Evolutionary conservation across 1,139 yeast species (phyloP), one percentile per base, ranked within the genome.

Genomic region (Blastobotrys proliferans): DNA sequence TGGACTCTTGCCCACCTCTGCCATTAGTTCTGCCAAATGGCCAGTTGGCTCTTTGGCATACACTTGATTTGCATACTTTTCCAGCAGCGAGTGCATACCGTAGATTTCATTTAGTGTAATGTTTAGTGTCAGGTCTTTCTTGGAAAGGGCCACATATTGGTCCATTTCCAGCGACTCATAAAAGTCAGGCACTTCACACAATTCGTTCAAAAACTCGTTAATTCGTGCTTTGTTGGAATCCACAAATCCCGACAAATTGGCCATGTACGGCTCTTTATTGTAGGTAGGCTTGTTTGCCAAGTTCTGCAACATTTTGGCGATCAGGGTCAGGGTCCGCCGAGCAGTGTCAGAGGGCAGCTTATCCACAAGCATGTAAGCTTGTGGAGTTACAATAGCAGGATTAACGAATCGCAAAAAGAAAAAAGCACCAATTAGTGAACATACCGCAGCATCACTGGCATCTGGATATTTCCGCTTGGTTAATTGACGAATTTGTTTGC

Each of bases 341-440:
- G 81, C 79, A 26, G 69, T 73, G 33, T 60, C 66, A 1, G 54
- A 44, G 5, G 70, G 71, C 17, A 55, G 51, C 38, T 56, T 56
- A 44, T 67, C 69, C 14, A 68, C 65, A 21, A 68, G 54, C 64
- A 63, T 63, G 51, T 83, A 77, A 3, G 87, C 74, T 51, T 86
- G 95, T 0, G 97, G 97, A 35, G 92, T 82, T 11, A 90, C 90
- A 49, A 92, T 80, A 0, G 95, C 95, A 6, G 98, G 97, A 58
- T 95, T 88, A 49, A 87, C 75, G 53, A 85, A 83, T 48, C 97
- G 72, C 52, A 92, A 69, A 58, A 92, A 90, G 41, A 90, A 69
- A 58, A 86, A 90, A 0, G 95, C 88, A 0, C 97, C 96, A 28
- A 88, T 64, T 14, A 68, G 54, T 1, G 70, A 63, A 35, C 66